A percentile compares a stretch with the other conserved stretches of the same genome.
Evolutionary conservation across 2,329 filamentous ascomycete species (phyloP).

Genomic region (Arthrinium puccinioides): DNA sequence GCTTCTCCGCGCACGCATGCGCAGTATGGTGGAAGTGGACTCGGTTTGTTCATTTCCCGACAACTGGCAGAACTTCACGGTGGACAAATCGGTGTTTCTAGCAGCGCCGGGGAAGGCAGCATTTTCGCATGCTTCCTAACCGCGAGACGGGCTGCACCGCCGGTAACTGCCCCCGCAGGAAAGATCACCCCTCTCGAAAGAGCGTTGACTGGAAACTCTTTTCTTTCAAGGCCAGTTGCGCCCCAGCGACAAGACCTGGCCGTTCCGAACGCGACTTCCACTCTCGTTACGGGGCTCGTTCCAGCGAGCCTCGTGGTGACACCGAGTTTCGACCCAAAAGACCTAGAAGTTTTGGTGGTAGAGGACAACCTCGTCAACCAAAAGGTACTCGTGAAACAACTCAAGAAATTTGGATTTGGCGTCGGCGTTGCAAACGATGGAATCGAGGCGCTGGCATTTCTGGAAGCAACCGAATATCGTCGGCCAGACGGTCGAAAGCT

Average conservation of each 20-base stretch:
- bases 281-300: conserved; percentile 12
- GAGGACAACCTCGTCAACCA: conserved; percentile 65
- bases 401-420: conserved; percentile 50
- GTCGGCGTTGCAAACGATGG: conserved; percentile 58
- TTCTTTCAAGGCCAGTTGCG: conserved; percentile 8
- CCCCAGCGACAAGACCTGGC: conserved; percentile 19
- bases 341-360: conserved; percentile 53
- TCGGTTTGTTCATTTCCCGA: conserved; percentile 58
- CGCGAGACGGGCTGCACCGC: conserved; percentile 34
- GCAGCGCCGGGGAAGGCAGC: conserved; percentile 49
- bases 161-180: not conserved
- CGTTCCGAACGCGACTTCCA: not conserved
- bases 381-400: conserved; percentile 57
- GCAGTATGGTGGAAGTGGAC: conserved; percentile 56
- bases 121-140: conserved; percentile 59
- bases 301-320: conserved; percentile 11
- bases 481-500: conserved; percentile 16
- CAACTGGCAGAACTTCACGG: conserved; percentile 58
- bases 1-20: conserved; percentile 43
- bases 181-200: not conserved
- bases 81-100: conserved; percentile 57
- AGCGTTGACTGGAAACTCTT: not conserved
- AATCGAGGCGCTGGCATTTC: conserved; percentile 42
- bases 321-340: conserved; percentile 30
- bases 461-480: conserved; percentile 24